Evolutionary conservation across 164 flowering plant species (phyloP).

Genomic region (Nymphaea colorata): DNA sequence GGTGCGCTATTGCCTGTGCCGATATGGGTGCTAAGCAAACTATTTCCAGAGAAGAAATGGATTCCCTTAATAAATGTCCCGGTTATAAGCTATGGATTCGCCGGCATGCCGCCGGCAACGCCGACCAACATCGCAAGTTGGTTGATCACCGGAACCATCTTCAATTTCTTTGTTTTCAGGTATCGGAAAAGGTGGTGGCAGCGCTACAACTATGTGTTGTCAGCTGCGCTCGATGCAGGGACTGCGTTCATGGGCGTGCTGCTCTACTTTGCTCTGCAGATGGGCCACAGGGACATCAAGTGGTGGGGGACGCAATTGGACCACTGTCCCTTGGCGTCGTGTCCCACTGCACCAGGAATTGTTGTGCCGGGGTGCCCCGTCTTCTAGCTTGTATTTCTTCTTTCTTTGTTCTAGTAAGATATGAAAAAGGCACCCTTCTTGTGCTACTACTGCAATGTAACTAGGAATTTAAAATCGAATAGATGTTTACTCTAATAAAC

Average conservation of each 20-base stretch:
- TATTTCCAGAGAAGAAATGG: constrained; percentile 85
- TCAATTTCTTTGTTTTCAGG: constrained; percentile 76
- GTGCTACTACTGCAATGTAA: no score
- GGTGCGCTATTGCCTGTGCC: constrained; percentile 91
- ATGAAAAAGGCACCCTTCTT: no score
- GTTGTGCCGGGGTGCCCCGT: constrained; percentile 61
- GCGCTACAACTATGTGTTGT: constrained; percentile 77
- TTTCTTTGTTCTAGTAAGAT: no score
- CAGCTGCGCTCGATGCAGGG: constrained; percentile 92
- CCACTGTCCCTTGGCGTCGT: constrained; percentile 79
- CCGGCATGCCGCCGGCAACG: constrained; percentile 95
- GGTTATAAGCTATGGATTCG: constrained; percentile 79
- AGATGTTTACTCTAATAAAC: no score
- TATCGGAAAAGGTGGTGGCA: constrained; percentile 82
- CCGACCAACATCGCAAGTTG: constrained; percentile 92
- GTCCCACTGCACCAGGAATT: constrained; percentile 83
- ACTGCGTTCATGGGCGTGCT: constrained; percentile 95
- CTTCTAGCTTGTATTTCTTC: constrained; percentile 13
- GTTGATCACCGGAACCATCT: constrained; percentile 81
- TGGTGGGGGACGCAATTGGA: constrained; percentile 88
- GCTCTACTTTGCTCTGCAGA: constrained; percentile 64
- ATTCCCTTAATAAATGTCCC: constrained; percentile 81
- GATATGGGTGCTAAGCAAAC: constrained; percentile 71
- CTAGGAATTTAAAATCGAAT: no score
- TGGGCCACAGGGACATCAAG: constrained; percentile 30